These are phyloP conservation scores for Galerina sulciceps DNA, from an alignment of 768 basidiomycete species.

Conservation along the genomic window DNA sequence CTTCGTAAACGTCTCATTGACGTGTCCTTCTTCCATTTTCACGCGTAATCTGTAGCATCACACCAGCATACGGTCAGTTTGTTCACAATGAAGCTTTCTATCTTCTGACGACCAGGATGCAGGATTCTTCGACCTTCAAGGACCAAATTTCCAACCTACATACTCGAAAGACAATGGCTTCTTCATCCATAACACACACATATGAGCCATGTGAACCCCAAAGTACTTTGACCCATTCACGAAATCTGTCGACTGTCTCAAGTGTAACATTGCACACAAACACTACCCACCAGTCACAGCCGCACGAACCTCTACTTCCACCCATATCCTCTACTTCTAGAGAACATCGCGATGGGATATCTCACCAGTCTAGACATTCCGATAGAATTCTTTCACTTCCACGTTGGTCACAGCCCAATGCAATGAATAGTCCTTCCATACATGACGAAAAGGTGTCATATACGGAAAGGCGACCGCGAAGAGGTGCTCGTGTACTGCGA, in stretches of 20 bases:
- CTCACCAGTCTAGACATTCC: conserved; percentile 39
- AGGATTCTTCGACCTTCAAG: conserved; percentile 13
- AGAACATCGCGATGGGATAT: conserved; percentile 38
- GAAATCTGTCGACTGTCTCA: conserved; percentile 42
- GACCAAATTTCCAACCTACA: conserved; percentile 12
- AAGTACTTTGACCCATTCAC: conserved; percentile 45
- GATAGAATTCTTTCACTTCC: conserved; percentile 25
- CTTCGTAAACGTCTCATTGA: neutral
- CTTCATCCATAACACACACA: conserved; percentile 52
- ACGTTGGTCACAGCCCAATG: conserved; percentile 32
- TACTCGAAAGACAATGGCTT: conserved; percentile 46
- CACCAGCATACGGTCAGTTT: neutral
- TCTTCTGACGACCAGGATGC: conserved; percentile 1
- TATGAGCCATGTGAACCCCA: conserved; percentile 36
- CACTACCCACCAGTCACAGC: conserved; percentile 44
- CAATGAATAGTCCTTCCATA: conserved; percentile 29
- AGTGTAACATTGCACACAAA: conserved; percentile 41
- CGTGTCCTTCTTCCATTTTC: conserved; percentile 13
- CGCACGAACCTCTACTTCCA: conserved; percentile 48
- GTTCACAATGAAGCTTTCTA: neutral
- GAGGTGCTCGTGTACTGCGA: conserved; percentile 31
- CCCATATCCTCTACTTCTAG: conserved; percentile 35
- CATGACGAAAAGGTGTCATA: conserved; percentile 31
- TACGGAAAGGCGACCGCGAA: conserved; percentile 23
- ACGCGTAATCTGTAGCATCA: conserved; percentile 19